Evolutionary conservation across 2,329 filamentous ascomycete genomes (phyloP), one percentile per base, ranked within the genome.

Genomic region (Metarhizium rileyi): DNA sequence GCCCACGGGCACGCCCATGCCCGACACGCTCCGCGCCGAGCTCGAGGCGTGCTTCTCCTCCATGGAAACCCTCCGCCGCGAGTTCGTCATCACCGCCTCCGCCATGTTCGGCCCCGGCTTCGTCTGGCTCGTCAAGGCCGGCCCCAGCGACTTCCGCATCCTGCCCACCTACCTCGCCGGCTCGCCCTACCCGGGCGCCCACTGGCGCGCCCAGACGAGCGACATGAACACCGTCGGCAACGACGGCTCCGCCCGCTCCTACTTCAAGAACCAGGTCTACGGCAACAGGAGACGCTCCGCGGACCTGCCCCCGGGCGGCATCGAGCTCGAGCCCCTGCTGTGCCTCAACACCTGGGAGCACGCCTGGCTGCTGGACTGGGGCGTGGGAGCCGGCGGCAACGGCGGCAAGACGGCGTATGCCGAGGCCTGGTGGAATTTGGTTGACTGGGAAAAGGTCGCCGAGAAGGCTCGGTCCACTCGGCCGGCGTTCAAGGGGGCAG

Each of bases 271-370:
- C 52, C 66, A 67, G 53, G 54, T 61, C 10, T 57, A 57, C 18
- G 63, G 65, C 33, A 51, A 55, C 25, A 60, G 53, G 52, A 62
- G 57, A 54, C 57, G 63, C 47, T 52, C 48, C 14, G 57, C 54
- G 30, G 61, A 66, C 43, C 66, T 76, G 52, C 76, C 81, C 5
- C 82, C 85, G 2, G 86, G 85, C 36, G 84, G 83, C 51, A 76
- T 81, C 55, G 77, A 85, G 45, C 67, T 90, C 30, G 74, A 81
- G 50, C 90, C 91, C 12, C 74, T 97, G 53, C 72, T 98, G 59
- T 96, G 91, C 65, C 78, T 97, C 52, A 97, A 90, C 70, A 95
- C 90, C 5, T 98, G 93, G 93, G 85, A 97, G 73, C 93, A 97
- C 69, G 84, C 86, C 8, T 98, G 87, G 81, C 71, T 97, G 65